phyloP scores from a whole-genome alignment of 1,284 basidiomycete species.

The Sporisorium exsertum region DNA sequence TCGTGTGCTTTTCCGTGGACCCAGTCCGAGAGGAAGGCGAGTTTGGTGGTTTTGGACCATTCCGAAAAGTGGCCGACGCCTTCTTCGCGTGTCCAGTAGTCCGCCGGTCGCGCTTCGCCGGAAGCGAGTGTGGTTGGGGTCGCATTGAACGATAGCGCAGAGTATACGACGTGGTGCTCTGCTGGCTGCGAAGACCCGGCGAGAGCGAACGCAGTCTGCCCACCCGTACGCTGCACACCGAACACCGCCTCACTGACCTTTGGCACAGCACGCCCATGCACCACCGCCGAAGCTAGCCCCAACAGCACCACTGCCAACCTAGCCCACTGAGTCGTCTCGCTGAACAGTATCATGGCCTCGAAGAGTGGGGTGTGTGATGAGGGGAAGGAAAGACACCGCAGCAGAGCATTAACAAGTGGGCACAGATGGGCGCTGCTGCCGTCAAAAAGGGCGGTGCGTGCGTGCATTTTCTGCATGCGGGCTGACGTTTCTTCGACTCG shows the following conservation, averaged over 20 bases:
- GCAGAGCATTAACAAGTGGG: not conserved
- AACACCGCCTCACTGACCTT: constrained; percentile 15
- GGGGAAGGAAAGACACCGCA: not conserved
- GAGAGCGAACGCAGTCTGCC: not conserved
- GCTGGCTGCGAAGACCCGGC: not conserved
- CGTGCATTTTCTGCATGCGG: constrained; percentile 5
- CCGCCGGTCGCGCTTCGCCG: constrained; percentile 8
- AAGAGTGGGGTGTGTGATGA: not conserved
- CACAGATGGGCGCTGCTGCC: not conserved
- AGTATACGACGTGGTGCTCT: not conserved
- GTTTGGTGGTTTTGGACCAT: constrained; percentile 66
- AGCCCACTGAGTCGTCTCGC: not conserved
- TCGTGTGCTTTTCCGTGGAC: constrained; percentile 54
- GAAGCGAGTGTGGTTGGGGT: not conserved
- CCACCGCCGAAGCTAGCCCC: not conserved
- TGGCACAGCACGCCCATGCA: constrained; percentile 17
- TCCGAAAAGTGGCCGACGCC: constrained; percentile 67
- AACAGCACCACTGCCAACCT: not conserved
- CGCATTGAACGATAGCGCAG: not conserved
- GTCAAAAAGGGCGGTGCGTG: constrained; percentile 8
- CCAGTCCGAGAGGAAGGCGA: constrained; percentile 63
- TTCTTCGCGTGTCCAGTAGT: constrained; percentile 50
- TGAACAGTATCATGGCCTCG: constrained; percentile 1
- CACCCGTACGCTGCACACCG: constrained; percentile 1
- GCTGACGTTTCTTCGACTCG: not conserved